phyloP scores from a whole-genome alignment of 2,329 filamentous ascomycete genomes.

The Cryphonectria japonica region DNA sequence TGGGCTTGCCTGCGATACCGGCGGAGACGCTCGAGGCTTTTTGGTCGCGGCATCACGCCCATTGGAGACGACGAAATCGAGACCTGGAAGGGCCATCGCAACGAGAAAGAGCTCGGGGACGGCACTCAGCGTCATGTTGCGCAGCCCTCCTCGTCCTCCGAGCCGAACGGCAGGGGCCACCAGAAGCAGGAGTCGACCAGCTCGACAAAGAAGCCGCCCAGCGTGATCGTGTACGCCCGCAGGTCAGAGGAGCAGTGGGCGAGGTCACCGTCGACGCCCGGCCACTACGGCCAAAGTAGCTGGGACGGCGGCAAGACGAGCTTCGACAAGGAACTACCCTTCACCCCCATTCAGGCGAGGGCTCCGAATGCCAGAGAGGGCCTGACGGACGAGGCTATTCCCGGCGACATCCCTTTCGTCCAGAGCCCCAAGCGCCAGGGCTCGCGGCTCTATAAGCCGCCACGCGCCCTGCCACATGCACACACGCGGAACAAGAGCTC shows the following conservation, averaged over 20 bases:
- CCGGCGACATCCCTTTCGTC: conserved; percentile 64
- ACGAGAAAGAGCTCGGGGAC: conserved; percentile 52
- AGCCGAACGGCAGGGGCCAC: conserved; percentile 40
- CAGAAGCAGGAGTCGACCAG: conserved; percentile 42
- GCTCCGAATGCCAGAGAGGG: conserved; percentile 66
- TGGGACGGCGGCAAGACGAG: conserved; percentile 46
- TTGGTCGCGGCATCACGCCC: conserved; percentile 61
- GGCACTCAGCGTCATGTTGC: conserved; percentile 67
- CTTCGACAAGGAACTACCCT: conserved; percentile 48
- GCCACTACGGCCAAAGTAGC: conserved; percentile 33
- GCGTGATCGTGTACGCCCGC: conserved; percentile 58
- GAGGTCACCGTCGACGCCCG: conserved; percentile 33
- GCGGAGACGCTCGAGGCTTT: conserved; percentile 46
- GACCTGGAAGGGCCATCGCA: conserved; percentile 58
- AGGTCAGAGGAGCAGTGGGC: conserved; percentile 39
- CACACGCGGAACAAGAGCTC: conserved; percentile 51
- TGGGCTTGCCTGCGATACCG: conserved; percentile 46
- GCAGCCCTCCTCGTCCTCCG: conserved; percentile 45
- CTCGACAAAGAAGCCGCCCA: conserved; percentile 50
- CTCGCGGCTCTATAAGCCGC: conserved; percentile 57
- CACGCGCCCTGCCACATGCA: conserved; percentile 42
- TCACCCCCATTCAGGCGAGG: conserved; percentile 57
- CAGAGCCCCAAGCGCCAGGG: conserved; percentile 55
- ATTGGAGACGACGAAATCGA: conserved; percentile 69
- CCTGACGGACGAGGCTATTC: conserved; percentile 63